phyloP scores from a whole-genome alignment of 2,329 filamentous ascomycete species.

The Diplodia intermedia region DNA sequence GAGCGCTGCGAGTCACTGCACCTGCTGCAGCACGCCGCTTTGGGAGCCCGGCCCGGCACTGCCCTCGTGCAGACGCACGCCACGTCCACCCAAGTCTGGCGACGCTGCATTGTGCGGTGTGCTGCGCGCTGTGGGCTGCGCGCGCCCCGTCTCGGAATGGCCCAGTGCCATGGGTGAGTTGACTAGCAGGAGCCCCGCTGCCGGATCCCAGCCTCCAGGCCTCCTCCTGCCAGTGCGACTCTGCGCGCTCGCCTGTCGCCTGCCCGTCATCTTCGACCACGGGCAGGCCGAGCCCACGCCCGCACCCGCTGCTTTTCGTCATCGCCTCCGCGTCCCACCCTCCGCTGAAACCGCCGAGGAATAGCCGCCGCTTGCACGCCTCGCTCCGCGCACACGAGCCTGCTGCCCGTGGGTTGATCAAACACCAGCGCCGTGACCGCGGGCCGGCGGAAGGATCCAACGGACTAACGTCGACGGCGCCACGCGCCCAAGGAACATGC shows the following conservation, averaged over 20 bases:
- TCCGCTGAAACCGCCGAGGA: conserved; percentile 23
- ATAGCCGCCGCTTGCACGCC: conserved; percentile 22
- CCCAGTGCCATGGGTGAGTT: conserved; percentile 15
- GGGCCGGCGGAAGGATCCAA: conserved; percentile 29
- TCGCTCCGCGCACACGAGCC: conserved; percentile 21
- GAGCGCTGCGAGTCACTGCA: conserved; percentile 29
- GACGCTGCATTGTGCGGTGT: neutral
- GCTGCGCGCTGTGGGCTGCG: neutral
- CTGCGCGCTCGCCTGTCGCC: conserved; percentile 4
- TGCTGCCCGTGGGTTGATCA: conserved; percentile 26
- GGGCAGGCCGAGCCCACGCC: neutral
- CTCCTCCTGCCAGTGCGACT: conserved; percentile 9
- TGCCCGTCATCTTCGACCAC: conserved; percentile 24
- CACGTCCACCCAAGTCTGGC: neutral
- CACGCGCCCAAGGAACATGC: conserved; percentile 27
- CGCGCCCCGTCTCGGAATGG: conserved; percentile 18
- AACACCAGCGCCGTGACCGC: conserved; percentile 30
- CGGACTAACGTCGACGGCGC: conserved; percentile 27
- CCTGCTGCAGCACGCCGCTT: conserved; percentile 23
- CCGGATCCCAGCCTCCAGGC: conserved; percentile 27
- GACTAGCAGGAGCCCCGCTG: conserved; percentile 24
- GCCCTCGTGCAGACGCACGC: conserved; percentile 9
- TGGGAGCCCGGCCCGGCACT: conserved; percentile 14
- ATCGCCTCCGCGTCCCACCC: conserved; percentile 24
- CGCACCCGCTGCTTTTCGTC: conserved; percentile 11